phyloP scores from a whole-genome alignment of 2,329 filamentous ascomycete genomes.

The Microascus cirrosus region DNA sequence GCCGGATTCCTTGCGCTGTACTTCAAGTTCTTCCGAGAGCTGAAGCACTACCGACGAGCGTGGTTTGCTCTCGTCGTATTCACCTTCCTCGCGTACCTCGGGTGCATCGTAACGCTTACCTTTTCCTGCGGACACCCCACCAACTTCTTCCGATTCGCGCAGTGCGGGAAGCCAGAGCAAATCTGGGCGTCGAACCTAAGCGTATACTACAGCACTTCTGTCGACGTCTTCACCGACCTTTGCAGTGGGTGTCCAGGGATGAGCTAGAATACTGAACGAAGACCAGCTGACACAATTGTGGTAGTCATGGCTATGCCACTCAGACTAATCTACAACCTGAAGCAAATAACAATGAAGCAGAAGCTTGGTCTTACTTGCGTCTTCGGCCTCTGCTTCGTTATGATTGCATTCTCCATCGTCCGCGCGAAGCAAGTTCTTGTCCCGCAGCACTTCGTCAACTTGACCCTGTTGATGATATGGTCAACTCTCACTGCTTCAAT shows the following conservation, averaged over 20 bases:
- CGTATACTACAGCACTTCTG: conserved; percentile 1
- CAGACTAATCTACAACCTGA: conserved; percentile 8
- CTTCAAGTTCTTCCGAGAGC: conserved; percentile 10
- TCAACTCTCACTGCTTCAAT: conserved; percentile 5
- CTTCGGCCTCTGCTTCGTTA: conserved; percentile 12
- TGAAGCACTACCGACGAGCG: conserved; percentile 6
- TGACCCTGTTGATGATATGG: conserved; percentile 10
- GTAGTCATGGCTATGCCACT: conserved; percentile 12
- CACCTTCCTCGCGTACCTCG: conserved; percentile 9
- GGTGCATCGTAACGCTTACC: conserved; percentile 8
- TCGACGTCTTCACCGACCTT: conserved; percentile 6
- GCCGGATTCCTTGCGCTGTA: conserved; percentile 13
- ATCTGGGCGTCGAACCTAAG: conserved; percentile 3
- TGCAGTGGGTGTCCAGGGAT: conserved; percentile 9
- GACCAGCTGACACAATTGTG: conserved; percentile 7
- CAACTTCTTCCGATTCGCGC: conserved; percentile 3
- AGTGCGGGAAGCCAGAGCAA: conserved; percentile 3
- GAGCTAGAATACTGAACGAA: background rate
- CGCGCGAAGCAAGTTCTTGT: conserved; percentile 13
- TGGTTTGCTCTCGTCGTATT: conserved; percentile 12
- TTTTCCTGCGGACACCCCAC: conserved; percentile 6
- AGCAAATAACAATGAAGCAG: conserved; percentile 5
- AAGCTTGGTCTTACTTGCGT: conserved; percentile 11
- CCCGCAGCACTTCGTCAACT: conserved; percentile 8
- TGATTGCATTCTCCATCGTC: conserved; percentile 11